phyloP scores from a whole-genome alignment of 768 basidiomycete species.

The Leccinum subgranulosum region DNA sequence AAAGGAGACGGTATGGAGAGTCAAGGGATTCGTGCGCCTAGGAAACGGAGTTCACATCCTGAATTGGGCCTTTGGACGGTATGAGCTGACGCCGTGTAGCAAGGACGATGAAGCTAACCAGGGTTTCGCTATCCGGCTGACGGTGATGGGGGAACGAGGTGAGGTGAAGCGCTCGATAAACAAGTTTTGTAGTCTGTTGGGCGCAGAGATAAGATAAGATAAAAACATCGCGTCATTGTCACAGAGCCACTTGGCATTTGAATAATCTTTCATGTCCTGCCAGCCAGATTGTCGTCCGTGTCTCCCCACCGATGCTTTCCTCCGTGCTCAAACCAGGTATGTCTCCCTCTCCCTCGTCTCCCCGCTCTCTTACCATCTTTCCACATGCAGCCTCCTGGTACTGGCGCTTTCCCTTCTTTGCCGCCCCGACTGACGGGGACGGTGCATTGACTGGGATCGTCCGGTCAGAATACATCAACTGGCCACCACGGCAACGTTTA shows the following conservation, averaged over 20 bases:
- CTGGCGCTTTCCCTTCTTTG: slow-evolving; percentile 60
- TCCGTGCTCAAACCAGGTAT: slow-evolving; percentile 31
- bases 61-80: slow-evolving; percentile 94
- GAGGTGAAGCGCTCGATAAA: slow-evolving; percentile 62
- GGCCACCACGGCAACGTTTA: slow-evolving; percentile 23
- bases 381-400: slow-evolving; percentile 50
- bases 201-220: slow-evolving; percentile 26
- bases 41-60: slow-evolving; percentile 49
- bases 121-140: slow-evolving; percentile 52
- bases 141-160: slow-evolving; percentile 90
- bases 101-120: slow-evolving; percentile 17
- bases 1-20: slow-evolving; percentile 72
- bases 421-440: slow-evolving; percentile 37
- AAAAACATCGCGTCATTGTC: slow-evolving; percentile 5
- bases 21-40: slow-evolving; percentile 82
- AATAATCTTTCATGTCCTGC: slow-evolving; percentile 3
- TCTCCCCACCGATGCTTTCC: slow-evolving; percentile 28
- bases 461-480: slow-evolving; percentile 25
- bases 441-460: slow-evolving; percentile 30
- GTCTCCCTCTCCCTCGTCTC: not conserved
- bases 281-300: slow-evolving; percentile 8
- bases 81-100: slow-evolving; percentile 54
- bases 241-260: not conserved
- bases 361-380: slow-evolving; percentile 1
- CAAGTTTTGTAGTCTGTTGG: slow-evolving; percentile 49